phyloP scores from a whole-genome alignment of 352 stramenopile species.

The Globisporangium spinosum region DNA sequence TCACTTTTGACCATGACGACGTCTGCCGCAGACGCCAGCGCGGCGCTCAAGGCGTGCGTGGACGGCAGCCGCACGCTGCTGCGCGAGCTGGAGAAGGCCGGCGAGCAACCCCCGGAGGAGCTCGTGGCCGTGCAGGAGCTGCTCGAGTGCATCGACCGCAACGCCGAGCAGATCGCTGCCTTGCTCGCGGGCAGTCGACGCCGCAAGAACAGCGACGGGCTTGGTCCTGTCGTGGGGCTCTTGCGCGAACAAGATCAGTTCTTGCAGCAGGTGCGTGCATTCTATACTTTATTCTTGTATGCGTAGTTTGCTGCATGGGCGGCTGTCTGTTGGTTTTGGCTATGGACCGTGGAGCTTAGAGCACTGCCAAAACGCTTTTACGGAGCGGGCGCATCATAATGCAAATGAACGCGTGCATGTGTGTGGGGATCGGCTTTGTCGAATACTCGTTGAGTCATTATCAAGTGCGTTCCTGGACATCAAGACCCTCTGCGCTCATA shows the following conservation, averaged over 20 bases:
- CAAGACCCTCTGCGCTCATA: background rate
- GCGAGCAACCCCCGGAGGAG: constrained; percentile 35
- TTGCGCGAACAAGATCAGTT: constrained; percentile 59
- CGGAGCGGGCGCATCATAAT: no score
- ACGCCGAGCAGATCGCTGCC: constrained; percentile 63
- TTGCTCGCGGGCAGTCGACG: constrained; percentile 38
- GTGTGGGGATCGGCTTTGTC: background rate
- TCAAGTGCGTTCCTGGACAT: background rate
- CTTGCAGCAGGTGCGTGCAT: constrained; percentile 28
- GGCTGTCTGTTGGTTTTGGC: background rate
- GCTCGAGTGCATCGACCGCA: constrained; percentile 63
- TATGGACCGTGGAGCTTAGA: background rate
- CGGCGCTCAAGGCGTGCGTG: constrained; percentile 25
- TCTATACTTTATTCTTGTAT: background rate
- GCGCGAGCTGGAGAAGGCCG: constrained; percentile 27
- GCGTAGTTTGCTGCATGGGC: background rate
- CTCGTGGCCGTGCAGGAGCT: constrained; percentile 56
- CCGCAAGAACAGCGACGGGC: constrained; percentile 18
- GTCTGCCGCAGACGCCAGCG: background rate
- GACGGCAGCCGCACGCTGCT: constrained; percentile 31
- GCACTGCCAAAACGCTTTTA: background rate
- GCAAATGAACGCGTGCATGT: background rate
- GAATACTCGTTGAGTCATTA: background rate
- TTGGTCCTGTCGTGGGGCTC: constrained; percentile 40
- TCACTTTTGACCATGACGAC: constrained; percentile 9